These are phyloP conservation scores for Fusarium palustre DNA, from an alignment of 2,329 filamentous ascomycete species.

Conservation along the genomic window DNA sequence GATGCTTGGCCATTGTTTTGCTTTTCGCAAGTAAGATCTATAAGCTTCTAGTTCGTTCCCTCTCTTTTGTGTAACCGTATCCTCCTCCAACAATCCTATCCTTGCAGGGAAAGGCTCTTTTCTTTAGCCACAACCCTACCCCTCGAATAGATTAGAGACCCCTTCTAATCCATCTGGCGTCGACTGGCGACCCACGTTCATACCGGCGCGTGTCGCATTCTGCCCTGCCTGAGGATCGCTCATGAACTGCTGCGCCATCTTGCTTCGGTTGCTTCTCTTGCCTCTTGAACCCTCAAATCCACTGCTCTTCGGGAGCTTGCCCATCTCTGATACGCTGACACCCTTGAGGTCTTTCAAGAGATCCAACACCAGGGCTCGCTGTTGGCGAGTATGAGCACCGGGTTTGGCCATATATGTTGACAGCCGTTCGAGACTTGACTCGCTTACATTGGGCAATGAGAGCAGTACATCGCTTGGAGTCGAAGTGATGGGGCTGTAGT, in stretches of 20 bases:
- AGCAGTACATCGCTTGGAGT: constrained; percentile 83
- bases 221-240: constrained; percentile 57
- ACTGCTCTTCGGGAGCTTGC: constrained; percentile 75
- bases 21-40: constrained; percentile 16
- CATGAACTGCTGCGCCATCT: constrained; percentile 76
- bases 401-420: constrained; percentile 70
- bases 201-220: constrained; percentile 47
- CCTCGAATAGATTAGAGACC: constrained; percentile 64
- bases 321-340: constrained; percentile 92
- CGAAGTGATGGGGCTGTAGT: constrained; percentile 75
- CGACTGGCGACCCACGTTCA: constrained; percentile 48
- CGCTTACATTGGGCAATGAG: constrained; percentile 80
- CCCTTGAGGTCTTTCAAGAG: constrained; percentile 88
- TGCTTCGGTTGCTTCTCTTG: constrained; percentile 51
- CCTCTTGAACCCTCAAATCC: constrained; percentile 49
- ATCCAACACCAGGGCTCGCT: constrained; percentile 84
- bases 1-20: background rate
- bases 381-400: constrained; percentile 74
- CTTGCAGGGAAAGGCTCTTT: background rate
- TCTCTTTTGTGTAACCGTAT: constrained; percentile 9
- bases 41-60: background rate
- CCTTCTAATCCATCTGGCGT: constrained; percentile 67
- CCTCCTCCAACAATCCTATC: no score
- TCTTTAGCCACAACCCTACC: constrained; percentile 27
- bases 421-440: constrained; percentile 73